Base-by-base conservation (phyloP, 352 stramenopile genomes). In the Phytophthora aleatoria region DNA sequence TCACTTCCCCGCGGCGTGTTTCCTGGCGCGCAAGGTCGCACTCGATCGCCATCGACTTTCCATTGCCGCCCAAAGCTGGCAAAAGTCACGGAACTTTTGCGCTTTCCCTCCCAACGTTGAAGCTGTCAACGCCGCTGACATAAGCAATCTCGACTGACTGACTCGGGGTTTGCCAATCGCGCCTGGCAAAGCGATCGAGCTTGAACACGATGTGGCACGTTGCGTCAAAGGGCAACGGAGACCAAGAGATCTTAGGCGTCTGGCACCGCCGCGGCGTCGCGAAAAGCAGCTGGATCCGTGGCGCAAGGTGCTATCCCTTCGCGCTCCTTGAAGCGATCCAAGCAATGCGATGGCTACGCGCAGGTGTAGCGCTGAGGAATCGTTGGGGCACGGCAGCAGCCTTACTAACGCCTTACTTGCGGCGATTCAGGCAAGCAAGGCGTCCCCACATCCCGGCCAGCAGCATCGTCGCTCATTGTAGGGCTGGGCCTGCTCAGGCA, bases 241-340 rank as follows among this genome's bases (percentile, higher is more conserved):
- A 39, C 67, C 61, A 71, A 50, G 61, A 68, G 53, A 54, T 60
- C 31, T 16, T 27, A 10, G 13, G n/a, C 51, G 53, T 59, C 69
- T 74, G 65, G 42, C 55, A 54, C 44, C 35, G 31, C 50, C 8
- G 71, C 63, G 35, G 10, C 28, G 38, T 74, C 62, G 48, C 15
- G 48, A 42, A 76, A 76, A 76, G 51, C 71, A 76, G 51, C 63
- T 69, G 71, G 45, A 67, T 38, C 27, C 15, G 44, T 26, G 33
- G 55, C 55, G 55, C 13, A 54, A 56, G 42, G 26, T 60, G 49
- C 36, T 31, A 39, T 47, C 51, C 28, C 45, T 6, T 7, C 11
- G 49, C 51, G 5, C 65, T 61, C 41, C 16, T 73, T 65, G 65
- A 73, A 69, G 69, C 39, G 45, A 36, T 20, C 35, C 35, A 7